A percentile compares a stretch with the other conserved stretches of the same genome.
These are phyloP conservation scores for Venturia aucupariae DNA, from an alignment of 2,329 filamentous ascomycete species.

Conservation along the genomic window DNA sequence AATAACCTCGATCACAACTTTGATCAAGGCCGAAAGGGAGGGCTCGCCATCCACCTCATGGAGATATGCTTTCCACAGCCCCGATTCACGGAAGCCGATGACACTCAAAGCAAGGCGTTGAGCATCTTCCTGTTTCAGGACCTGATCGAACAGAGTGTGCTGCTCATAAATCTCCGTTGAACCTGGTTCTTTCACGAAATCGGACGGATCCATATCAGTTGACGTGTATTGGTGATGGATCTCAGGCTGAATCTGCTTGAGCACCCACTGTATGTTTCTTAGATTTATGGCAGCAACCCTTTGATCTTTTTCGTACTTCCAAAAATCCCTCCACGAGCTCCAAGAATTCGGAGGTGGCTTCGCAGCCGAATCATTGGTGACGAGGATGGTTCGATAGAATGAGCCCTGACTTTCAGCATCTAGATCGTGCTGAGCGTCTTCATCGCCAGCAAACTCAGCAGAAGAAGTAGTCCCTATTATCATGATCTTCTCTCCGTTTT, in stretches of 20 bases:
- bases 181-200: neutral
- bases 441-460: conserved; percentile 31
- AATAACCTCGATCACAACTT: neutral
- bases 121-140: conserved; percentile 45
- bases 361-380: conserved; percentile 30
- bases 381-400: conserved; percentile 47
- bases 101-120: conserved; percentile 49
- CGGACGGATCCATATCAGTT: neutral
- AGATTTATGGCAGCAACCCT: neutral
- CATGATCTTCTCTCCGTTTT: conserved; percentile 60
- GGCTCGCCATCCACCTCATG: neutral
- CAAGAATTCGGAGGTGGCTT: neutral
- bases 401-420: conserved; percentile 38
- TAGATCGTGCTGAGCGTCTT: conserved; percentile 20
- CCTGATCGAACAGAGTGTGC: conserved; percentile 22
- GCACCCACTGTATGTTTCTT: neutral
- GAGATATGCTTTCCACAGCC: neutral
- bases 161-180: neutral
- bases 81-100: conserved; percentile 33
- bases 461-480: conserved; percentile 69
- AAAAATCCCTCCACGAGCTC: neutral
- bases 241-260: conserved; percentile 3
- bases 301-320: neutral
- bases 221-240: neutral
- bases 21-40: neutral